Percentiles rank a stretch among this genome's conserved stretches.
These are phyloP conservation scores for Pyricularia pennisetigena DNA, from an alignment of 2,329 filamentous ascomycete genomes.

Conservation along the genomic window DNA sequence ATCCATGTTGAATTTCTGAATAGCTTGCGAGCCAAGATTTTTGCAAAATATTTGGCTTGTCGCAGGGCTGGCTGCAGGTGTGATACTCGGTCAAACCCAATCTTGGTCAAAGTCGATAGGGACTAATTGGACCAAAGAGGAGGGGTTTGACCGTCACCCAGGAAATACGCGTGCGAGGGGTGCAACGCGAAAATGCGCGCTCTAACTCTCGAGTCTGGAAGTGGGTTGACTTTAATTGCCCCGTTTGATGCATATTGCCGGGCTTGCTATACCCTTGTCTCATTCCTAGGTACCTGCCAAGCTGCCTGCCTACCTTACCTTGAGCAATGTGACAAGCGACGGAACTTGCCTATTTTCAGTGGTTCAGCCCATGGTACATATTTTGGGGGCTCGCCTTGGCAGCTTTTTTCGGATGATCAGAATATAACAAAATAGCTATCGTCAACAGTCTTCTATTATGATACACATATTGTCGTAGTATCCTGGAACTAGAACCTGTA, in stretches of 20 bases:
- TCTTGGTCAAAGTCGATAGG: neutral
- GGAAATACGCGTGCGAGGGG: neutral
- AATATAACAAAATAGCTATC: neutral
- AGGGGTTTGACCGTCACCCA: neutral
- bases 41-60: neutral
- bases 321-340: neutral
- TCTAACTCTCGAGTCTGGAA: too few relatives aligned
- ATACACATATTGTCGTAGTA: neutral
- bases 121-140: neutral
- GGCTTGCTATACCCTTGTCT: neutral
- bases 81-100: neutral
- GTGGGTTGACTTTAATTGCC: neutral
- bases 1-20: slow-evolving; percentile 46
- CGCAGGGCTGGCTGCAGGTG: neutral
- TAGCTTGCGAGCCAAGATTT: neutral
- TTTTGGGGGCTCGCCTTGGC: neutral
- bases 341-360: too few relatives aligned
- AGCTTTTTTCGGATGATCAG: neutral
- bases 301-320: neutral
- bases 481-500: neutral
- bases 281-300: too few relatives aligned
- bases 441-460: neutral
- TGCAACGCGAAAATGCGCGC: neutral
- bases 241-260: neutral
- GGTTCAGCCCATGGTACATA: neutral